Evolutionary conservation across 1,284 basidiomycete genomes (phyloP).

Genomic region (Apiotrichum akiyoshidainum): DNA sequence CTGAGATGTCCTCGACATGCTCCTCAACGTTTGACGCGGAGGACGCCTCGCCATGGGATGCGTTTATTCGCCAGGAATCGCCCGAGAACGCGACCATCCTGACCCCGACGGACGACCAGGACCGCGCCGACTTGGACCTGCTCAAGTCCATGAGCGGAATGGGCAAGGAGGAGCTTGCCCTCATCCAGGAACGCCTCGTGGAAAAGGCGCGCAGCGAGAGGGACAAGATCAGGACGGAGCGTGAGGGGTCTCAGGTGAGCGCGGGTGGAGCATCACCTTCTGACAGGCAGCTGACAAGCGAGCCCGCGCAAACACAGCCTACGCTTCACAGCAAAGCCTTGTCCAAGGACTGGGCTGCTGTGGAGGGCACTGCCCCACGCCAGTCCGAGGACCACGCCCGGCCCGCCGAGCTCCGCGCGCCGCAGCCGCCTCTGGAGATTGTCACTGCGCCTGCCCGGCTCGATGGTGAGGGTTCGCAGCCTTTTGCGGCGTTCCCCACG

Average conservation of each 20-base stretch:
- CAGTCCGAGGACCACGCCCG: not conserved
- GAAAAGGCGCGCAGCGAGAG: constrained; percentile 39
- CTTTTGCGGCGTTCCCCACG: constrained; percentile 1
- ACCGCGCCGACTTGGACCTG: constrained; percentile 20
- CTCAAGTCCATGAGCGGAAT: constrained; percentile 33
- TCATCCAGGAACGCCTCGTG: constrained; percentile 39
- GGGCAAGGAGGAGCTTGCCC: constrained; percentile 33
- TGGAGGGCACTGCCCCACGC: not conserved
- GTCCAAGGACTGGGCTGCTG: not conserved
- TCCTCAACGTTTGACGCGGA: constrained; percentile 4
- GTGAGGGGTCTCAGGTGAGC: constrained; percentile 1
- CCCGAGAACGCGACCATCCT: constrained; percentile 1
- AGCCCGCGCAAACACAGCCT: too few relatives aligned
- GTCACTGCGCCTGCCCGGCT: not conserved
- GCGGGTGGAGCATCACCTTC: too few relatives aligned
- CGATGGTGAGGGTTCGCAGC: not conserved
- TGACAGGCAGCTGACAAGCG: too few relatives aligned
- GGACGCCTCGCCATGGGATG: constrained; percentile 13
- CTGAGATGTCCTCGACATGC: constrained; percentile 14
- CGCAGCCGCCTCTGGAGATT: not conserved
- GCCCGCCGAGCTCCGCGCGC: not conserved
- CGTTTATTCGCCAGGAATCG: constrained; percentile 5
- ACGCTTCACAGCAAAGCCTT: not conserved
- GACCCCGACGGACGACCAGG: constrained; percentile 14
- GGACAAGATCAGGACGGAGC: constrained; percentile 23